Evolutionary conservation across 1,139 yeast species (phyloP).

Genomic region (Magnusiomyces tetraspermus): DNA sequence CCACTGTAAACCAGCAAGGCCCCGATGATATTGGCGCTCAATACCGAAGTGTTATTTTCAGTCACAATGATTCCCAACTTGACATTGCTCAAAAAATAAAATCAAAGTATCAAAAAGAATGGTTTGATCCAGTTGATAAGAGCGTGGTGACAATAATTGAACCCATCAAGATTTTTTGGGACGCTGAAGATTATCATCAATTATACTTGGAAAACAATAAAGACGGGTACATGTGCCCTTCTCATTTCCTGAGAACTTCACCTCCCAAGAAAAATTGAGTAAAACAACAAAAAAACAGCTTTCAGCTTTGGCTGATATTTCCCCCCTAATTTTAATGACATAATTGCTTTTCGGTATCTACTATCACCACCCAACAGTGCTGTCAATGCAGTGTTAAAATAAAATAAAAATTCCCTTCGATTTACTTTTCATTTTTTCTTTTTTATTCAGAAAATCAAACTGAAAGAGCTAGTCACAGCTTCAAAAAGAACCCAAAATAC

Average conservation of each 20-base stretch:
- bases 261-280: constrained; percentile 17
- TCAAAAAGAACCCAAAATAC: no score
- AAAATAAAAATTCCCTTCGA: no score
- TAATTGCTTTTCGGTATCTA: no score
- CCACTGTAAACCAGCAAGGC: constrained; percentile 56
- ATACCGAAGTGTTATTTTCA: constrained; percentile 69
- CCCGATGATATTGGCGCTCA: constrained; percentile 69
- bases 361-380: background rate
- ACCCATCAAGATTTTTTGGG: constrained; percentile 64
- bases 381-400: no score
- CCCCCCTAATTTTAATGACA: background rate
- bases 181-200: constrained; percentile 93
- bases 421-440: no score
- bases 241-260: constrained; percentile 56
- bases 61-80: constrained; percentile 46
- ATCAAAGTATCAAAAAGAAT: constrained; percentile 43
- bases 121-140: constrained; percentile 37
- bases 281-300: no score
- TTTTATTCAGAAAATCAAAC: no score
- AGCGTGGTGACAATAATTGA: constrained; percentile 58
- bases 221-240: constrained; percentile 78
- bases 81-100: constrained; percentile 36
- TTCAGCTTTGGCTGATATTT: no score
- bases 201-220: constrained; percentile 70
- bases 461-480: no score